Evolutionary conservation across 768 basidiomycete genomes (phyloP).

Genomic region (Mycena olivaceomarginata): DNA sequence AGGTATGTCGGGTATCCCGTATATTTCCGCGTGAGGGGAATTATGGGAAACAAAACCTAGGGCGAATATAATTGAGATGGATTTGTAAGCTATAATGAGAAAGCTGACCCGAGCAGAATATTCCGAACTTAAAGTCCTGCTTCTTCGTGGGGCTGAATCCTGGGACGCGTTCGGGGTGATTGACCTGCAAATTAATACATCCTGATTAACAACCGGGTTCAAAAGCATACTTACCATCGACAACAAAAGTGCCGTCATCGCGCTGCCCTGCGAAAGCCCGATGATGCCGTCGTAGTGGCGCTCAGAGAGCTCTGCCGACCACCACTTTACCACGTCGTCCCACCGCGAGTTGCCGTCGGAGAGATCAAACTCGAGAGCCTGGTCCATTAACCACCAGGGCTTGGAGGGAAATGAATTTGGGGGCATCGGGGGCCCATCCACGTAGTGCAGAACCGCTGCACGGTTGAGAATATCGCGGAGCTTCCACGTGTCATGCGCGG

Average conservation of each 20-base stretch:
- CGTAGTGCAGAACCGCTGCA: too few relatives aligned
- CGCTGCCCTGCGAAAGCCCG: conserved; percentile 48
- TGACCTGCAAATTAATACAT: conserved; percentile 32
- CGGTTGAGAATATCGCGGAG: too few relatives aligned
- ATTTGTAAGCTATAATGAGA: neutral
- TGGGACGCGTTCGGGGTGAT: conserved; percentile 46
- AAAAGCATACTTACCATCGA: conserved; percentile 42
- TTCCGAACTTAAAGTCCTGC: conserved; percentile 48
- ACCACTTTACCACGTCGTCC: conserved; percentile 44
- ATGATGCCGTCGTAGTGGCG: conserved; percentile 49
- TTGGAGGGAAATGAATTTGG: too few relatives aligned
- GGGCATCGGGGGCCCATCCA: too few relatives aligned
- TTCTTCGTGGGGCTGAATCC: conserved; percentile 38
- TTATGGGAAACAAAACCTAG: conserved; percentile 45
- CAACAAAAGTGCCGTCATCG: conserved; percentile 47
- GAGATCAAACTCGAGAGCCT: too few relatives aligned
- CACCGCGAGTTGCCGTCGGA: conserved; percentile 29
- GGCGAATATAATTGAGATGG: neutral
- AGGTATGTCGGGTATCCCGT: conserved; percentile 46
- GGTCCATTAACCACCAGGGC: too few relatives aligned
- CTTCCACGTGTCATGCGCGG: too few relatives aligned
- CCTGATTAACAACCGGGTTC: neutral
- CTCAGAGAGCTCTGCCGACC: conserved; percentile 46
- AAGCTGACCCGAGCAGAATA: conserved; percentile 46
- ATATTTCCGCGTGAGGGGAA: conserved; percentile 46